A percentile compares a stretch with the other conserved stretches of the same genome.
These are phyloP conservation scores for Pilatotrama ljubarskyi DNA, from an alignment of 768 basidiomycete species.

Conservation along the genomic window DNA sequence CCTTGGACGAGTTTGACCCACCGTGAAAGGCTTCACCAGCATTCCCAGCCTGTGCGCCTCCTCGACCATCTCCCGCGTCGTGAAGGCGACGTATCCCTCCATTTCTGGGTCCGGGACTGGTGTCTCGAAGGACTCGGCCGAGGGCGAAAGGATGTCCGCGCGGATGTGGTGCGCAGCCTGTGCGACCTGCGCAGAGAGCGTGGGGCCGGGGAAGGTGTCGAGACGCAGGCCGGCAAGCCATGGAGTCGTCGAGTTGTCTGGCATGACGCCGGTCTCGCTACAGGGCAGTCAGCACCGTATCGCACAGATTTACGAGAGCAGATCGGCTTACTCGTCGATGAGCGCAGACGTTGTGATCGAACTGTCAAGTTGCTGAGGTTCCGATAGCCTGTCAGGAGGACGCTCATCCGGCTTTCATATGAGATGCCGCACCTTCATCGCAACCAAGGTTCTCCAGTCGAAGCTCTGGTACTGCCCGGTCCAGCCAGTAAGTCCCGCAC, in stretches of 20 bases:
- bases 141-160: constrained; percentile 67
- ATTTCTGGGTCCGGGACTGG: constrained; percentile 45
- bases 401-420: neutral
- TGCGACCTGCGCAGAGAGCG: constrained; percentile 57
- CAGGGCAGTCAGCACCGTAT: neutral
- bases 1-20: constrained; percentile 34
- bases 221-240: constrained; percentile 74
- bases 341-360: constrained; percentile 62
- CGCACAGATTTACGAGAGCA: neutral
- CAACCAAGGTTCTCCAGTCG: constrained; percentile 75
- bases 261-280: constrained; percentile 43
- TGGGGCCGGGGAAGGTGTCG: constrained; percentile 61
- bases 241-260: constrained; percentile 49
- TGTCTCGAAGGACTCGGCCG: constrained; percentile 41
- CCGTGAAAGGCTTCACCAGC: constrained; percentile 74
- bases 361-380: constrained; percentile 50
- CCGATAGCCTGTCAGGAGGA: neutral
- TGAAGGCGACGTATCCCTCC: constrained; percentile 53
- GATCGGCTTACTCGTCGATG: constrained; percentile 56
- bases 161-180: constrained; percentile 66
- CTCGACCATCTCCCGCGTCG: constrained; percentile 67
- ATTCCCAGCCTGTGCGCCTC: constrained; percentile 64
- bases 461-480: constrained; percentile 70
- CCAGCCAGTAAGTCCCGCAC: neutral
- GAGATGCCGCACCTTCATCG: constrained; percentile 57